Base-by-base conservation (phyloP, 2,329 filamentous ascomycete genomes). In the Cladosporium sp. region DNA sequence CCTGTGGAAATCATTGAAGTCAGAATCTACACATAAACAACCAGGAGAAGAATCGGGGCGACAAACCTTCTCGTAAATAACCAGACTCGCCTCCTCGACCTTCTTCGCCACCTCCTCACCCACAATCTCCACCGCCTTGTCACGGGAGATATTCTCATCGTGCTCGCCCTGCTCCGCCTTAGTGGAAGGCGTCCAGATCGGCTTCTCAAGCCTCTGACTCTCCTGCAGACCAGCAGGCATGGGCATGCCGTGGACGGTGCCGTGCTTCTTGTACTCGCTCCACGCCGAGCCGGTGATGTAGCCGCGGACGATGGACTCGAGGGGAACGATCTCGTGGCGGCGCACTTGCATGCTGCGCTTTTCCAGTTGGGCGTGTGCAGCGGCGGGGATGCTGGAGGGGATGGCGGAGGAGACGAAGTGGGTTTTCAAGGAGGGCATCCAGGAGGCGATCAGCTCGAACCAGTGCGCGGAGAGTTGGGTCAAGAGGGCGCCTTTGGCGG, bases 241-340 rank as follows among this genome's bases (percentile, higher is more conserved):
- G 13, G 77, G 64, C 58, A 91, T 84, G 18, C 89, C 88, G 70
- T 95, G 88, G 13, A 95, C 86, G 1, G 89, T 95, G 47, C 88
- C 86, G 17, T 71, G 76, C 57, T 79, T 77, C 65, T 81, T 73
- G 73, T 93, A 88, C 73, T 95, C 89, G 34, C 77, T 77, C 86
- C 88, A 95, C 0, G 88, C 89, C 40, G 83, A 87, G 38, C 90
- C 90, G 5, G 90, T 90, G 65, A 96, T 83, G 73, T 95, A 95
- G 58, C 90, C 90, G 52, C 89, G 83, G n/a, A 95, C 88, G 55
- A 92, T 92, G 38, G 84, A 86, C 70, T 92, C 88, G 56, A 95
- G 77, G 19, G 88, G 87, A 53, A 95, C 82, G 56, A 93, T 82
- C 61, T 84, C 80, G 52, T 89, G 77, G 57, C 82, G 82, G 55